Percentiles rank a stretch among this genome's conserved stretches.
Evolutionary conservation across 176 grass and related monocot genomes (phyloP).

Genomic region (Ensete glaucum): DNA sequence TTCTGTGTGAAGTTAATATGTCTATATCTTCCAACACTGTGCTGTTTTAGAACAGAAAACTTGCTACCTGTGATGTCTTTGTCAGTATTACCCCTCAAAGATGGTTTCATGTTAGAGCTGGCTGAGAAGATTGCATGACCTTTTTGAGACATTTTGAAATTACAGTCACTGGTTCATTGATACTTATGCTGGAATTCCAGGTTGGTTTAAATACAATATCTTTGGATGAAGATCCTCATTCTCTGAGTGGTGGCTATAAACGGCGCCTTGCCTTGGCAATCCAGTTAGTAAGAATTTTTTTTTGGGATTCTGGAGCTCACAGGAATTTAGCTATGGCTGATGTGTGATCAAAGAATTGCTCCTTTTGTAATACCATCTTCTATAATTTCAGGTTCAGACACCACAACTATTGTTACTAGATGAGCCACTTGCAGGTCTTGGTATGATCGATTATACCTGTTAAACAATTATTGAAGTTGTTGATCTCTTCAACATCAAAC

Average conservation of each 20-base stretch:
- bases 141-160: conserved; percentile 12
- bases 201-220: conserved; percentile 66
- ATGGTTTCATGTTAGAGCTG: not conserved
- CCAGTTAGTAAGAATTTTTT: conserved; percentile 53
- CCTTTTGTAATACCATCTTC: not conserved
- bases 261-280: conserved; percentile 73
- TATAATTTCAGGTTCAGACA: conserved; percentile 55
- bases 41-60: not conserved
- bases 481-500: not conserved
- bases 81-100: not conserved
- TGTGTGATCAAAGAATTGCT: not conserved
- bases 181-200: conserved; percentile 23
- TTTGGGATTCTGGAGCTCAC: not conserved
- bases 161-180: not conserved
- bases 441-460: conserved; percentile 18
- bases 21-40: not conserved
- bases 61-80: not conserved
- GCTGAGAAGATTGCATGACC: not conserved
- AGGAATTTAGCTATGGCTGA: not conserved
- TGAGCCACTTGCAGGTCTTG: conserved; percentile 76
- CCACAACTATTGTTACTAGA: conserved; percentile 83
- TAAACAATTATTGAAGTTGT: not conserved
- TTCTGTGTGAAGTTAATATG: not conserved
- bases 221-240: conserved; percentile 64
- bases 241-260: conserved; percentile 86